Percentiles rank a stretch among this genome's conserved stretches.
phyloP scores from a whole-genome alignment of 495 filamentous ascomycete genomes.

The Neurospora sp. region DNA sequence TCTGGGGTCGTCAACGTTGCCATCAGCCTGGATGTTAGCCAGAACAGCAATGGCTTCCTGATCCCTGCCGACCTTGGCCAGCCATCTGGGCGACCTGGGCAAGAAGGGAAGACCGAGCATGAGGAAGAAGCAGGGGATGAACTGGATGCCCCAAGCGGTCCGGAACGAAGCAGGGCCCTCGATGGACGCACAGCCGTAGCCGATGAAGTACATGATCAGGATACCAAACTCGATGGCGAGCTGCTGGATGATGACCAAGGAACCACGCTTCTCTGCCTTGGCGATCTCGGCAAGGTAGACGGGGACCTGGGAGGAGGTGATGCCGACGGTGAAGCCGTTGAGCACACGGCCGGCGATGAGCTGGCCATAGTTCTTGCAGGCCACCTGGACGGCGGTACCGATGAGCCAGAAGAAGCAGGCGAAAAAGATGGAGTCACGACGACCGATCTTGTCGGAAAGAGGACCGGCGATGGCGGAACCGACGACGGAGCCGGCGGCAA shows the following conservation, averaged over 20 bases:
- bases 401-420: slow-evolving; percentile 63
- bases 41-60: slow-evolving; percentile 59
- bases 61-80: slow-evolving; percentile 57
- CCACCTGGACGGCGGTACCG: slow-evolving; percentile 58
- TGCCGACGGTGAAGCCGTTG: slow-evolving; percentile 63
- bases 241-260: slow-evolving; percentile 66
- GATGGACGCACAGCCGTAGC: slow-evolving; percentile 49
- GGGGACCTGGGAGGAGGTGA: slow-evolving; percentile 69
- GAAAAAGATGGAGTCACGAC: slow-evolving; percentile 53
- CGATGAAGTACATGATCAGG: slow-evolving; percentile 36
- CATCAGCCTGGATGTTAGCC: slow-evolving; percentile 59
- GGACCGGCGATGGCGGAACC: slow-evolving; percentile 55
- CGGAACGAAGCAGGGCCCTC: slow-evolving; percentile 54
- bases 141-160: slow-evolving; percentile 65
- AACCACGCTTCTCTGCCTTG: slow-evolving; percentile 54
- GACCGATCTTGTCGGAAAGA: slow-evolving; percentile 56
- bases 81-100: slow-evolving; percentile 62
- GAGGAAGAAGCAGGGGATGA: slow-evolving; percentile 54
- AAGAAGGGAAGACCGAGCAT: slow-evolving; percentile 59
- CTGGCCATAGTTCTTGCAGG: slow-evolving; percentile 48
- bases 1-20: slow-evolving; percentile 52
- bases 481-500: slow-evolving; percentile 58
- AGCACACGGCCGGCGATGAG: slow-evolving; percentile 62
- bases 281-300: slow-evolving; percentile 74
- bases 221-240: slow-evolving; percentile 67